Base-by-base conservation (phyloP, 768 basidiomycete species). In the Boletus rubropictus region DNA sequence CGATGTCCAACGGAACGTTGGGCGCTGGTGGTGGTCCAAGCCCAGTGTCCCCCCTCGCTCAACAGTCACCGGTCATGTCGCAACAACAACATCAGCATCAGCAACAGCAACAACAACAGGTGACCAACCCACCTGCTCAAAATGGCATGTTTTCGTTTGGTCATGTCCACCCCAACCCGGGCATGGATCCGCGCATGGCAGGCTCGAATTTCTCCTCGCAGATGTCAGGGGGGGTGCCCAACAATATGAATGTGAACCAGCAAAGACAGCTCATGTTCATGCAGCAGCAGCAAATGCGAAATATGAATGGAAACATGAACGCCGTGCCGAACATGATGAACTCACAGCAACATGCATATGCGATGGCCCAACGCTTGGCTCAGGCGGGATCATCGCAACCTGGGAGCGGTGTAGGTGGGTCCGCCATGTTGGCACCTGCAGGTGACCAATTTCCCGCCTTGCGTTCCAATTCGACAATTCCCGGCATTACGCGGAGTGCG, bases 401-500 rank as follows among this genome's bases (percentile, higher is more conserved):
- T 33, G 61, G 54, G 18, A 44, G 39, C 17, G 48, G 46, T 33
- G 55, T 52, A 17, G 64, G 69, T 32, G 67, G 67, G 8, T 77
- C 78, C 17, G 75, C 75, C 7, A 69, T 69, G 63, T 64, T 79
- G 15, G 55, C 43, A 63, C 52, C 71, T 27, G 57, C 70, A 44
- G 67, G 67, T 40, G 61, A 66, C 55, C 66, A 71, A 45, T 76
- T 78, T 48, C 73, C 78, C 11, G 70, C 72, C 5, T 65, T 82
- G 25, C 72, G 80, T 17, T 82, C 81, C 34, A 82, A 79, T 58
- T 67, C 73, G 34, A 64, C 77, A 18, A 82, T 87, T 44, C 84
- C 84, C 0, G 85, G 85, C 11, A 89, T 89, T 43, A 83, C 86
- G 18, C 72, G 86, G 56, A 86, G 81, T 54, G 77, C 79, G 41